Base-by-base conservation (phyloP, 1,284 basidiomycete species). In the Rhodotorula sp. region DNA sequence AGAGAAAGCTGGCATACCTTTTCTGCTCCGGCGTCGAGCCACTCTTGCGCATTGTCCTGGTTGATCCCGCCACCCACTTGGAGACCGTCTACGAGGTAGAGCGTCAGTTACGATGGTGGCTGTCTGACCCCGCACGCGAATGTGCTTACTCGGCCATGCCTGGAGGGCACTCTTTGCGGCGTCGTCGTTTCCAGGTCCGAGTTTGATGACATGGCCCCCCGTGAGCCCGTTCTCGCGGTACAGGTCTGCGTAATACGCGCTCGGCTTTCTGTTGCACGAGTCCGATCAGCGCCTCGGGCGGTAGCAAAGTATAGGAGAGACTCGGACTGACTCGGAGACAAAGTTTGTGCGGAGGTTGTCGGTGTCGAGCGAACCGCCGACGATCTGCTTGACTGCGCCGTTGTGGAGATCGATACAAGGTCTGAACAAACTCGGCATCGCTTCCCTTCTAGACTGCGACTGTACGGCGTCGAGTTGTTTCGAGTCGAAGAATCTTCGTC, bases 381-480 rank as follows among this genome's bases (percentile, higher is more conserved):
- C 93, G 71, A 99, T 99, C 83, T 99, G 97, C 83, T 99, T 99
- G 68, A 99, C 97, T 78, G 92, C 85, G 15, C 94, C 94, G 73
- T 89, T 87, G 83, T 99, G 97, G 39, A 99, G 86, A 82, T 99
- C 97, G 79, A 99, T 98, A 82, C 97, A 99, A 18, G 97, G 97
- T 67, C 91, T 87, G 84, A 99, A 99, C 62, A 86, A 60, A 59
- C 48, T 39, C 5, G 61, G 61, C 61, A 62, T 62, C 31, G 61
- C 49, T 26, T n/a, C n/a, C 18, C 23, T 20, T 49, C 16, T 18
- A 49, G 52, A 23, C 31, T 62, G 60, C 20, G 5, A 6, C 23
- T 21, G 23, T 21, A 8, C 7, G 26, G 3, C 20, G 29, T 7
- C 6, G 4, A 26, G 59, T 8, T 23, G 16, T 3, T 1, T 34